Percentiles rank a stretch among this genome's conserved stretches.
Evolutionary conservation across 345 rosid species (phyloP).

Genomic region (Erodium maritimum): DNA sequence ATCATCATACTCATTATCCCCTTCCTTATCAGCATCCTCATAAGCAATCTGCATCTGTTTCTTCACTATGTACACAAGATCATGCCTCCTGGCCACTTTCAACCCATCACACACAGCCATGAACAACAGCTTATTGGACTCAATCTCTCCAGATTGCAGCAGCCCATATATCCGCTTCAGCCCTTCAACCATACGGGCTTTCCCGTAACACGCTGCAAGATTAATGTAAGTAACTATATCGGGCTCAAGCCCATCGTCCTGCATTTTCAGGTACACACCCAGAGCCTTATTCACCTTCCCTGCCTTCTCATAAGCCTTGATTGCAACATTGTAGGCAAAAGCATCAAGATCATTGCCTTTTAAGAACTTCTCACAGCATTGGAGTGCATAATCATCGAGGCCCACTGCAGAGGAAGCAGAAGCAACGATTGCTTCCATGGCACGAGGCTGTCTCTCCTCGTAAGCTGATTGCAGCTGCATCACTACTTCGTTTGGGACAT

Average conservation of each 20-base stretch:
- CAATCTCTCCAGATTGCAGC: constrained; percentile 41
- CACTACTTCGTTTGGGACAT: constrained; percentile 63
- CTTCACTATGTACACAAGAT: constrained; percentile 51
- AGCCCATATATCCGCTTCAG: constrained; percentile 55
- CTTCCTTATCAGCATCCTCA: constrained; percentile 7
- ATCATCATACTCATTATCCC: constrained; percentile 1
- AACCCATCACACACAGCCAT: constrained; percentile 57
- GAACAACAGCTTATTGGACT: constrained; percentile 46
- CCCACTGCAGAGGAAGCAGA: constrained; percentile 60
- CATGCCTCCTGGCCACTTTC: constrained; percentile 44
- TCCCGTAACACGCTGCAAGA: constrained; percentile 63
- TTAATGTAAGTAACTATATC: constrained; percentile 54
- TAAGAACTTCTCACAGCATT: constrained; percentile 32
- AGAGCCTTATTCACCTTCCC: constrained; percentile 60
- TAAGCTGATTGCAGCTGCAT: constrained; percentile 54
- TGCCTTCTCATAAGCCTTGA: constrained; percentile 46
- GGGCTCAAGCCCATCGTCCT: constrained; percentile 63
- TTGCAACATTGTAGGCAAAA: constrained; percentile 57
- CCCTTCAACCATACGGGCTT: constrained; percentile 79
- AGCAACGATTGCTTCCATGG: constrained; percentile 46
- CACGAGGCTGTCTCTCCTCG: constrained; percentile 53
- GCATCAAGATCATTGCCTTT: constrained; percentile 31
- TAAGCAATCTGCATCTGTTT: constrained; percentile 53
- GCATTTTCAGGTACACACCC: constrained; percentile 62
- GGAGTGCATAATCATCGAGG: constrained; percentile 44